Evolutionary conservation across 352 stramenopile genomes (phyloP), one percentile per base, ranked within the genome.

Genomic region (Globisporangium carolinianum): DNA sequence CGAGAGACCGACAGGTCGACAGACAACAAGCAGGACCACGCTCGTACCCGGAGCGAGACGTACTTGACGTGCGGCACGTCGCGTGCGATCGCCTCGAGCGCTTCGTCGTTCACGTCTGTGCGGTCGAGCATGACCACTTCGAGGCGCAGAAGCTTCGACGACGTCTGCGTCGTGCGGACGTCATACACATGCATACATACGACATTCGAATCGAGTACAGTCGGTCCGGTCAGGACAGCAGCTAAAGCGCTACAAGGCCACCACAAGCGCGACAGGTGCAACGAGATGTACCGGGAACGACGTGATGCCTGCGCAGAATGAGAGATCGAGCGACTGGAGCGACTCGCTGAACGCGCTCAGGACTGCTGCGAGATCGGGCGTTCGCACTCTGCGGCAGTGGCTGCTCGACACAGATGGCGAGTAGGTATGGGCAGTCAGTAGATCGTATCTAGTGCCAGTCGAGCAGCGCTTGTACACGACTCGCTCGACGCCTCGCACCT

Each of bases 111-210:
- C 18, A 89, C 73, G 15, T 55, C 51, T 2, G 76, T 87, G 51
- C 67, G 83, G 58, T 91, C 79, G 5, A 89, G 62, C n/a, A 89
- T 70, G 18, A 91, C 57, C 2, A 85, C 78, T 63, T 89, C 56
- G 5, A 90, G 63, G 35, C 51, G 63, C 15, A 53, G 62, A 14
- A 87, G 55, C n/a, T 42, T 55, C 32, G 52, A 43, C 2, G 11
- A 14, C 3, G 39, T 43, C 39, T 43, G 11, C 39, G 11, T 14
- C 39, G 11, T 8, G 7, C 39, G 61, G 18, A 69, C 61, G 48
- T 62, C 47, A 68, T 80, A 7, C 32, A 45, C 10, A n/a, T 11
- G 37, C 6, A 0, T 35, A 52, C 5, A 11, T 12, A 17, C 9
- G 53, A 12, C 17, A 45, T 2, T 35, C 1, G 32, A 36, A 32